These are phyloP conservation scores for Pseudogymnoascus sp. DNA, from an alignment of 2,329 filamentous ascomycete genomes.

Conservation along the genomic window DNA sequence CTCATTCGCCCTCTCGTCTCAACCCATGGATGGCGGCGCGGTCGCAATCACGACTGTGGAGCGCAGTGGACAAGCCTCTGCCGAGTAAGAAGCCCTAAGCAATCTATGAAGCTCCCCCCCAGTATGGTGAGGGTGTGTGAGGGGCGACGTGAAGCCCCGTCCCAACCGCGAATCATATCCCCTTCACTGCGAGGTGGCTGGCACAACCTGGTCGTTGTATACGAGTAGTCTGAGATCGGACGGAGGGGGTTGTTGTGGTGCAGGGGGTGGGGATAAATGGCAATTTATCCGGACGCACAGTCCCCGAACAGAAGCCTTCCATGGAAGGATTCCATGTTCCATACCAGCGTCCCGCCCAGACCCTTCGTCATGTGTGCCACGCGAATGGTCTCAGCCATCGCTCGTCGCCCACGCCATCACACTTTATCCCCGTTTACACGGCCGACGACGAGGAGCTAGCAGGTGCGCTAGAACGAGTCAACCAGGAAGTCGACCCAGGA, in stretches of 20 bases:
- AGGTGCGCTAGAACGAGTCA: background rate
- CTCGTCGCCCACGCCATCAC: background rate
- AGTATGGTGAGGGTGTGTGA: background rate
- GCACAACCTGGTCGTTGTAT: background rate
- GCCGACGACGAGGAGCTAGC: background rate
- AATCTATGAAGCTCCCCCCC: background rate
- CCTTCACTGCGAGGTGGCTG: background rate
- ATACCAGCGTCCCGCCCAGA: background rate
- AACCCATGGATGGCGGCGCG: background rate
- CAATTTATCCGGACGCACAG: background rate
- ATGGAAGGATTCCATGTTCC: background rate
- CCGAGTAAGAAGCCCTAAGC: background rate
- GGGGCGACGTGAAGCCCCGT: background rate
- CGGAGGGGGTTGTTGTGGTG: background rate
- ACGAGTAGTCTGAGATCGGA: constrained; percentile 5
- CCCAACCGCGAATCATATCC: background rate
- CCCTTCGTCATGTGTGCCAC: background rate
- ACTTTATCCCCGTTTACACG: constrained; percentile 1
- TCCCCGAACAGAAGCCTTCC: constrained; percentile 7
- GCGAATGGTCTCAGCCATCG: background rate
- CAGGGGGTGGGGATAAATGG: background rate
- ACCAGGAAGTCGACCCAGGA: background rate
- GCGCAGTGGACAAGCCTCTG: constrained; percentile 3
- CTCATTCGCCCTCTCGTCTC: background rate
- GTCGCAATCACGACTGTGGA: background rate